Percentiles rank a stretch among this genome's conserved stretches.
Conservation (phyloP, 2,329 filamentous ascomycete species). For the Cryphonectria nitschkei region DNA sequence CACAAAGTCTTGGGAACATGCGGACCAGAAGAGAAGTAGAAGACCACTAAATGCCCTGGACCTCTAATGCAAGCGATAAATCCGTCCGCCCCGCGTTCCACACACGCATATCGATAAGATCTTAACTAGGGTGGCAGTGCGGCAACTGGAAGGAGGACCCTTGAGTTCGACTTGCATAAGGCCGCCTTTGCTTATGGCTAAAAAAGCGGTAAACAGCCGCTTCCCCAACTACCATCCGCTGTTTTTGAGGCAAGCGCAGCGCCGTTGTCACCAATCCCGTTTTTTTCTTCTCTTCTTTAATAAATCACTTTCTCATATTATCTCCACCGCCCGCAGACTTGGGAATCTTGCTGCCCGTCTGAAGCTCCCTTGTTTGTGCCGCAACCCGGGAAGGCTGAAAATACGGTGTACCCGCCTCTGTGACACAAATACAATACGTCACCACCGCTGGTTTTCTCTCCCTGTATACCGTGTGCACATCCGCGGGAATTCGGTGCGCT, state of each 20-base stretch:
- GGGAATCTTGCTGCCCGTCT: background rate
- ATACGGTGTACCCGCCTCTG: background rate
- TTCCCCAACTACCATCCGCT: background rate
- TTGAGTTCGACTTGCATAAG: background rate
- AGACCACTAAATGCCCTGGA: background rate
- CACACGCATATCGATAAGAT: constrained; percentile 8
- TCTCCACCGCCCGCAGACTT: background rate
- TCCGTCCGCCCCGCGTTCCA: background rate
- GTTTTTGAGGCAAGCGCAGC: background rate
- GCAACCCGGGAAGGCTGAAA: background rate
- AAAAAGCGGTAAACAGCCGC: constrained; percentile 1
- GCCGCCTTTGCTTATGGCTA: background rate
- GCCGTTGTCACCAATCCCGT: no score
- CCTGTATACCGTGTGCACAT: background rate
- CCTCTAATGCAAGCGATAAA: background rate
- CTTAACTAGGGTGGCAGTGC: background rate
- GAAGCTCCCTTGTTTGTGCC: background rate
- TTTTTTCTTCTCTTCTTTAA: no score
- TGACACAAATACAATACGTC: background rate
- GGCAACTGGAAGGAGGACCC: background rate
- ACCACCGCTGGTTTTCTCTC: background rate
- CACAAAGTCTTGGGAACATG: background rate
- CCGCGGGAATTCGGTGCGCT: background rate
- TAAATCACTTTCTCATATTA: background rate
- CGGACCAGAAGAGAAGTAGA: background rate